Conservation (phyloP, 768 basidiomycete genomes). For the Pleurotus cornucopiae region DNA sequence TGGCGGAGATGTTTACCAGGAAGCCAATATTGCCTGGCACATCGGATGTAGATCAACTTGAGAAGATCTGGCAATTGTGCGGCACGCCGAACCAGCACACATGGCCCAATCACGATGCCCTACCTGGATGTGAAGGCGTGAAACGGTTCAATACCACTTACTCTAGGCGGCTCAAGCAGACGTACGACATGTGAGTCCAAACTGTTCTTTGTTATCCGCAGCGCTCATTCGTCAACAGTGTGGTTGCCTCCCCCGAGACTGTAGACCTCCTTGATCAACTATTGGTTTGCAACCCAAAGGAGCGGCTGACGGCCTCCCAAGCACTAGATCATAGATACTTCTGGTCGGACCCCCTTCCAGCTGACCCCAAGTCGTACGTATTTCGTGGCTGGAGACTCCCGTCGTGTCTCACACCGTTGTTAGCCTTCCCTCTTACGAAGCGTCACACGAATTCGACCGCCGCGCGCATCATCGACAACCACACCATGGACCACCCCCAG, state of each 20-base stretch:
- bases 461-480: conserved; percentile 53
- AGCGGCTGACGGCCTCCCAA: conserved; percentile 78
- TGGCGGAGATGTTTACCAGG: conserved; percentile 94
- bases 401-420: neutral
- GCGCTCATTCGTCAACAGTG: conserved; percentile 8
- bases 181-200: conserved; percentile 56
- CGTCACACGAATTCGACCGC: conserved; percentile 81
- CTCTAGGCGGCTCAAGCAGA: conserved; percentile 50
- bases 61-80: conserved; percentile 86
- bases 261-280: conserved; percentile 81
- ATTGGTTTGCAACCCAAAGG: conserved; percentile 76
- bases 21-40: conserved; percentile 84
- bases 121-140: conserved; percentile 80
- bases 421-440: conserved; percentile 74
- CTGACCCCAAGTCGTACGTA: conserved; percentile 74
- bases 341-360: conserved; percentile 86
- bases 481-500: conserved; percentile 1
- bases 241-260: conserved; percentile 58
- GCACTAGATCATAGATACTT: conserved; percentile 94
- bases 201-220: conserved; percentile 7
- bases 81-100: conserved; percentile 81
- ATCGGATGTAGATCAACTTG: conserved; percentile 88
- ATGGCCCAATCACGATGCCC: conserved; percentile 72
- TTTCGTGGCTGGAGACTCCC: neutral
- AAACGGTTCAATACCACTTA: conserved; percentile 51